Base-by-base conservation (phyloP, 106 monocot species). In the Dendrobium chrysotoxum region DNA sequence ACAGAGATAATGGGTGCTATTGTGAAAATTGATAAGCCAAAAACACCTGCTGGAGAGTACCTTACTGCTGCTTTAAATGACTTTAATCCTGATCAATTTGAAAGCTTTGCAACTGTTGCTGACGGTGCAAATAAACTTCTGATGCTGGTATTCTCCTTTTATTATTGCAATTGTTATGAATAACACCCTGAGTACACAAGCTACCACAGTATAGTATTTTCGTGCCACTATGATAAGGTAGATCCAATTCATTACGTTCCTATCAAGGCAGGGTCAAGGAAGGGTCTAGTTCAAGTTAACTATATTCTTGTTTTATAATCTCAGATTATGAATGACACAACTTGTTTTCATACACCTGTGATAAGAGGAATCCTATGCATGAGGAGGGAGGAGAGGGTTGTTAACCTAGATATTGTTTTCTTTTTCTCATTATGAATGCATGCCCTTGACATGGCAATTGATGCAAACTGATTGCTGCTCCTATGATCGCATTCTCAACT, bases 121-220 rank as follows among this genome's bases (percentile, higher is more conserved):
- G 98, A 99, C 82, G 95, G 98, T 72, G 98, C 95, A 80, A 99
- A 99, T 79, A 99, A 99, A 83, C 95, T 99, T 84, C 85, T 99
- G 80, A 99, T 99, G 98, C 89, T 99, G 91, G 98, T 99, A 88
- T 76, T 68, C 65, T 72, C 7, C 13, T 28, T 75, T 75, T 35
- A 28, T 76, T 28, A 26, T 26, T 76, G 10, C 28, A 46, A 28
- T 74, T 74, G 16, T 23, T 74, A 7, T 74, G 74, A 74, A 21
- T 74, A 6, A 28, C 41, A 42, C 41, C 18, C 17, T 74, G 15
- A 42, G 17, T n/a, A n/a, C 39, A n/a, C 15, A 6, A 35, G 35
- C 35, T 16, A 35, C 8, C 2, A 16, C 15, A 15, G 35, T 70
- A 35, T 25, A 5, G 1, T 35, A 12, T 70, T 70, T 23, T 70